These are phyloP conservation scores for Penicillium paneum DNA, from an alignment of 2,329 filamentous ascomycete species.

Conservation along the genomic window DNA sequence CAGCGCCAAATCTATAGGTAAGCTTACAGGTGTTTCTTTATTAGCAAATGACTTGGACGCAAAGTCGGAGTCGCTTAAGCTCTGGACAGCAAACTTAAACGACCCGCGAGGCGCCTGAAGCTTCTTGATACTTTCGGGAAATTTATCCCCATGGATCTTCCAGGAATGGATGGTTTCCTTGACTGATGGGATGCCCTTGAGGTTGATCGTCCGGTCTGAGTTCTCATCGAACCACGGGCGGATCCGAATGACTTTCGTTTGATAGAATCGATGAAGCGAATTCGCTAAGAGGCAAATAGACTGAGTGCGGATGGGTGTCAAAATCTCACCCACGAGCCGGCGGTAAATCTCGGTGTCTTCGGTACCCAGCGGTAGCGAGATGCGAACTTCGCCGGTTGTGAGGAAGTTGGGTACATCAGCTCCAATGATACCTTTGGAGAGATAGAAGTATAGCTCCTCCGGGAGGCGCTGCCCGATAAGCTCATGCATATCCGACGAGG, in stretches of 20 bases:
- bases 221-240: slow-evolving; percentile 81
- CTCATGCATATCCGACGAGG: slow-evolving; percentile 80
- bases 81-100: slow-evolving; percentile 52
- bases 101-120: slow-evolving; percentile 30
- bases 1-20: no score
- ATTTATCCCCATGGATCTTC: slow-evolving; percentile 63
- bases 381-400: slow-evolving; percentile 71
- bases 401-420: slow-evolving; percentile 78
- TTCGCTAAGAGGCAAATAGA: slow-evolving; percentile 75
- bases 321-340: slow-evolving; percentile 68
- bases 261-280: slow-evolving; percentile 77
- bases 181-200: slow-evolving; percentile 54
- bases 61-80: slow-evolving; percentile 68
- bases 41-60: slow-evolving; percentile 64
- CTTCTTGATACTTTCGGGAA: slow-evolving; percentile 44
- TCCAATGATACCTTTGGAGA: slow-evolving; percentile 77
- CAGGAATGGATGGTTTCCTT: slow-evolving; percentile 60
- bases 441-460: slow-evolving; percentile 84
- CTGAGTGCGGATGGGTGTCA: slow-evolving; percentile 72
- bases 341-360: slow-evolving; percentile 77
- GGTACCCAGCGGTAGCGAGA: slow-evolving; percentile 82
- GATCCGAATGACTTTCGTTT: slow-evolving; percentile 72
- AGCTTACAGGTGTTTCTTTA: slow-evolving; percentile 46
- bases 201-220: slow-evolving; percentile 62
- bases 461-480: slow-evolving; percentile 88